These are phyloP conservation scores for Clohesyomyces aquaticus DNA, from an alignment of 495 filamentous ascomycete genomes.

Conservation along the genomic window DNA sequence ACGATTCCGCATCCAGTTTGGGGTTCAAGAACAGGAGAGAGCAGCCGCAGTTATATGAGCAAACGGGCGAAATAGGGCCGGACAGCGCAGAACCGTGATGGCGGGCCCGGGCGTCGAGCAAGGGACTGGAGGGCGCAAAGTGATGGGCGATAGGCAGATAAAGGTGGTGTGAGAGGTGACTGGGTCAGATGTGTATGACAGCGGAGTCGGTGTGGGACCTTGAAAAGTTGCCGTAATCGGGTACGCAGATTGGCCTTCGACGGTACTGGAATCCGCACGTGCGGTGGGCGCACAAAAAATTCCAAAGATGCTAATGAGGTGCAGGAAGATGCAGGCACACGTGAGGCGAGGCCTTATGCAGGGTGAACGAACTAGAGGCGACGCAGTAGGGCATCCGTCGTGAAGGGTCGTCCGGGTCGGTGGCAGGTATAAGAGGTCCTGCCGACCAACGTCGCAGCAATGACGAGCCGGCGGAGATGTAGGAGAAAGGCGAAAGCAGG, in stretches of 20 bases:
- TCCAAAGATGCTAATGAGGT: background rate
- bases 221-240: slow-evolving; percentile 31
- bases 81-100: slow-evolving; percentile 3
- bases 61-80: slow-evolving; percentile 10
- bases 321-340: slow-evolving; percentile 12
- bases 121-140: background rate
- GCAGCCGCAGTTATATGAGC: slow-evolving; percentile 19
- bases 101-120: background rate
- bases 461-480: slow-evolving; percentile 30
- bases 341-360: slow-evolving; percentile 20
- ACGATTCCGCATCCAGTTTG: slow-evolving; percentile 20
- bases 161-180: slow-evolving; percentile 29
- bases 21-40: slow-evolving; percentile 2
- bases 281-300: slow-evolving; percentile 33
- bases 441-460: background rate
- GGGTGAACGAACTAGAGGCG: slow-evolving; percentile 23
- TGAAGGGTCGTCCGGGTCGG: slow-evolving; percentile 9
- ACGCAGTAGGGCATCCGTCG: slow-evolving; percentile 7
- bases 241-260: background rate
- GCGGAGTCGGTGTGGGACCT: slow-evolving; percentile 21
- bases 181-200: background rate
- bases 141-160: slow-evolving; percentile 31
- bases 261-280: slow-evolving; percentile 14
- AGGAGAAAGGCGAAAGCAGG: slow-evolving; percentile 30
- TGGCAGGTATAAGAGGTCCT: slow-evolving; percentile 13